Evolutionary conservation across 192 early-diverging fungal species (phyloP), one percentile per base, ranked within the genome.

Genomic region (Spizellomyces punctatus): DNA sequence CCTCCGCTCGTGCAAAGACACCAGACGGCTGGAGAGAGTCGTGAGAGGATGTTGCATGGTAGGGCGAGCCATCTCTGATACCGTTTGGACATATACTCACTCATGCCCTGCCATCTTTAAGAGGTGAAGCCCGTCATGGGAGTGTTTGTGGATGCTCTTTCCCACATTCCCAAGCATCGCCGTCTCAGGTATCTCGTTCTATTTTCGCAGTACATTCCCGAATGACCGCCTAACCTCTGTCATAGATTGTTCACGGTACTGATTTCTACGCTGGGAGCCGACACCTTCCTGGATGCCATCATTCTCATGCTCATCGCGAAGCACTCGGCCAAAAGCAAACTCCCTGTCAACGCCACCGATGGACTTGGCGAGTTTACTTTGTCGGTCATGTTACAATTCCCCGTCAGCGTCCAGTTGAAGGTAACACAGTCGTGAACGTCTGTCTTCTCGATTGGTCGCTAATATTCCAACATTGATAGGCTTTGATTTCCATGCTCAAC

Each of bases 121-220:
- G 75, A 88, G 42, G 89, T 95, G 14, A 89, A 88, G 17, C 89
- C 90, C 6, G 88, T 96, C 49, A 78, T 96, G 75, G 86, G 92
- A 68, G 89, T 95, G 63, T 98, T 99, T 87, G 90, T 96, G 21
- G 92, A 96, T 71, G 91, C 95, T 6, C 73, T 96, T 71, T 83
- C 84, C 70, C 95, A 96, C 76, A 94, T 99, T 74, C 97, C 97
- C 52, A 89, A 90, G 55, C 95, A 97, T 78, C 86, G 97, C 57
- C 89, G 96, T 61, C 85, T 96, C 59, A 50, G 27, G 27, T 36
- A 36, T 3, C 1, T 36, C 27, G 27, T 36, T 3, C 27, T 36
- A 36, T 36, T 36, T 36, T 36, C 27, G 27, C 27, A n/a, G n/a
- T n/a, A n/a, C n/a, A 50, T 66, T 73, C 17, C 12, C 10, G 10